Base-by-base conservation (phyloP, 1,284 basidiomycete species). In the Tylopilus sp. region DNA sequence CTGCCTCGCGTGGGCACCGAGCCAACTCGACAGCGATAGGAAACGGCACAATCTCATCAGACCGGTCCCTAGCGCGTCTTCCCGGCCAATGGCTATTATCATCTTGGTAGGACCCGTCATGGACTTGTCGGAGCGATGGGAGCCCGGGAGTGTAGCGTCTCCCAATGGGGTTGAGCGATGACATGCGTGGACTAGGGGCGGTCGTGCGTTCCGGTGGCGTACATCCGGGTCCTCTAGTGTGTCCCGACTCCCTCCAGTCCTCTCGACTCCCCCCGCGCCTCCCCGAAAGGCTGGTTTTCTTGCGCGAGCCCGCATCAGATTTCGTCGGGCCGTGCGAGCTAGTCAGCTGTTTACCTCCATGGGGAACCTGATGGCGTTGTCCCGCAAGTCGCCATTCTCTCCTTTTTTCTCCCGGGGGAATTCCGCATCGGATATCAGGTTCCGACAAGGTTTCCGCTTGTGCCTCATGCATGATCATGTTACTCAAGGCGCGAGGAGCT, bases 281-380 rank as follows among this genome's bases (percentile, higher is more conserved):
- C 21, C 10, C 46, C n/a, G 31, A 15, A n/a, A 5, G 4, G 10
- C 16, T 7, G 31, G 33, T 46, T 37, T 38, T 23, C 30, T 19
- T 42, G 21, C 11, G 29, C 48, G 45, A 55, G 41, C 36, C 45
- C 48, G 37, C 34, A 38, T 54, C 38, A 49, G 31, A 44, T 23
- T 31, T 13, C 41, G 34, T 37, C 43, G 30, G 43, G 13, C 29
- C 15, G 18, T 10, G 43, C 28, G 18, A 21, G 18, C 18, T 4
- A 29, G 25, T 11, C 41, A 31, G 31, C 35, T 6, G 26, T 23
- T 11, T 38, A 42, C 45, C 38, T 44, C 41, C 45, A 44, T 42
- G 46, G 41, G 39, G 53, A 35, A 41, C 13, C 12, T 10, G 23
- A 36, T 33, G 31, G 26, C 8, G 16, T 30, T 31, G 30, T 49